Conservation (phyloP, 768 basidiomycete genomes). For the Kwoniella europaea region DNA sequence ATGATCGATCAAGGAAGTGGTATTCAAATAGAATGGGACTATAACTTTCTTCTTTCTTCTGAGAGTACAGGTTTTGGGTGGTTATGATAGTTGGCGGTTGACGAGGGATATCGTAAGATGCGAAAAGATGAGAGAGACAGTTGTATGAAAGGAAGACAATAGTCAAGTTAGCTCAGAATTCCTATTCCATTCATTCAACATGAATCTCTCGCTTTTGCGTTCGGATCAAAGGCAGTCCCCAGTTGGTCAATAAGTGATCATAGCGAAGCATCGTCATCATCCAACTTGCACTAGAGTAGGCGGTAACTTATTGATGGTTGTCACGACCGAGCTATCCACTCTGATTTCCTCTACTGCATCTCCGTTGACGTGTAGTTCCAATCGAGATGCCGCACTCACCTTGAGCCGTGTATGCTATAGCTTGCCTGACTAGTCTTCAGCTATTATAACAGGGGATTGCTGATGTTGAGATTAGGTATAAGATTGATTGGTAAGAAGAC, state of each 20-base stretch:
- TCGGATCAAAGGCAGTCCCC: not conserved
- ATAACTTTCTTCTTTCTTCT: not conserved
- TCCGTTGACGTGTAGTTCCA: not conserved
- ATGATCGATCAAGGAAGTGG: not conserved
- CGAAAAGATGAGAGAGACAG: not conserved
- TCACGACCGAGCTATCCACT: not conserved
- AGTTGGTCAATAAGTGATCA: not conserved
- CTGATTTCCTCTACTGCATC: not conserved
- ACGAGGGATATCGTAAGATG: not conserved
- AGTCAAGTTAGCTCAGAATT: not conserved
- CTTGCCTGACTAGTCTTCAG: not conserved
- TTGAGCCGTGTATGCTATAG: not conserved
- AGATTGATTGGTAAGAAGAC: not conserved
- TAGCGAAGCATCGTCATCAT: not conserved
- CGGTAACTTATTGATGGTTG: not conserved
- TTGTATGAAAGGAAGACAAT: not conserved
- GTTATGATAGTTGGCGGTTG: no score
- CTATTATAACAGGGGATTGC: not conserved
- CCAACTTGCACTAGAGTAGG: not conserved
- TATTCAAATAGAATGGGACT: not conserved
- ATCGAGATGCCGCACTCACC: not conserved
- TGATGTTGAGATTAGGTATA: not conserved
- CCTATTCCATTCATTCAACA: not conserved
- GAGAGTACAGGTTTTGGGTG: not conserved
- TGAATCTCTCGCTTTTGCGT: not conserved